Evolutionary conservation across 768 basidiomycete species (phyloP), one percentile per base, ranked within the genome.

Genomic region (Suillus subluteus): DNA sequence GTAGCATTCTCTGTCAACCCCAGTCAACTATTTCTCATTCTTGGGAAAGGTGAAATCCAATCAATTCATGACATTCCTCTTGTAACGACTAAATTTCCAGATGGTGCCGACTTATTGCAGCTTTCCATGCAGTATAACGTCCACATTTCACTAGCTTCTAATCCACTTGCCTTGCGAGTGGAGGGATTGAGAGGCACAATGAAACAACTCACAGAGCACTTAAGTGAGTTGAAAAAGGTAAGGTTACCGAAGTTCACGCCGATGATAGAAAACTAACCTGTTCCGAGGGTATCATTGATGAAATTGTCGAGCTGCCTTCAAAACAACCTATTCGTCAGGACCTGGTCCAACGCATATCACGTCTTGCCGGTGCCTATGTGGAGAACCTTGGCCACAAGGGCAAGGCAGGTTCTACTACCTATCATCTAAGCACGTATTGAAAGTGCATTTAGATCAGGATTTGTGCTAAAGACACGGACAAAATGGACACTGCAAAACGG

Each of bases 341-440:
- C 63, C 68, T 87, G n/a, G 70, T 89, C 26, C 86, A 87, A 67
- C 82, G 82, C 35, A 86, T 94, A 66, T 94, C 92, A n/a, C 87
- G 89, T 62, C 65, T 86, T 23, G 82, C 90, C 8, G 87, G 86
- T 54, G 91, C 88, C 5, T 88, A 88, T 68, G 75, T 88, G 6
- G 88, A 91, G 73, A 83, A 82, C 66, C 71, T 81, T 35, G 83
- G 82, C 30, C 70, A 74, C 50, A 77, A 79, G 63, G 83, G 84
- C 66, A 80, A 82, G 76, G 89, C 87, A 68, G 66, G 75, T 52
- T 52, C 61, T 54, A 44, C 64, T 58, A 44, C 4, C 6, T n/a
- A 12, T 52, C 9, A 16, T 9, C 41, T 40, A 44, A 58, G 58
- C 48, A 21, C n/a, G 30, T 11, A 18, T 61, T 32, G 32, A 68